Percentiles rank a stretch among this genome's conserved stretches.
Conservation (phyloP, 2,329 filamentous ascomycete genomes). For the Diaporthe aspalathi region DNA sequence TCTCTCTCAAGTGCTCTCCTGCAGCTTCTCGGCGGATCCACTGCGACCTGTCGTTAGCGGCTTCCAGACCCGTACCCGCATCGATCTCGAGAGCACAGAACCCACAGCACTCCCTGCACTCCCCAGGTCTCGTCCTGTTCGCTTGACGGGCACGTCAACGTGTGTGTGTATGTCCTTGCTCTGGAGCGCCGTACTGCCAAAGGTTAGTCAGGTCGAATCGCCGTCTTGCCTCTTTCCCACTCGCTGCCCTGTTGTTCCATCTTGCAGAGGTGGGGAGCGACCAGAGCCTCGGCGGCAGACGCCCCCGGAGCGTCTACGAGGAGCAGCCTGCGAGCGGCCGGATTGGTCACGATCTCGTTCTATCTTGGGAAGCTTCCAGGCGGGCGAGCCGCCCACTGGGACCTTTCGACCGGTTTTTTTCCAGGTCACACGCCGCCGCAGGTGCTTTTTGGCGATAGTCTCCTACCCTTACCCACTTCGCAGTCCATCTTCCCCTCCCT, state of each 20-base stretch:
- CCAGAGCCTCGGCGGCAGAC: not conserved
- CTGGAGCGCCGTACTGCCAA: constrained; percentile 6
- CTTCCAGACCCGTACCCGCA: constrained; percentile 28
- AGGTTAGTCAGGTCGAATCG: not conserved
- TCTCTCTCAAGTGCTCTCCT: constrained; percentile 7
- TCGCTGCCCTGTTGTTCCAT: not conserved
- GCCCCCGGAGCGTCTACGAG: not conserved
- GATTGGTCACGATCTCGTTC: constrained; percentile 24
- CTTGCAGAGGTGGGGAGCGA: constrained; percentile 18
- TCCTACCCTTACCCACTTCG: constrained; percentile 31
- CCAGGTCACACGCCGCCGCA: constrained; percentile 33
- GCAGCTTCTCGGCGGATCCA: constrained; percentile 27
- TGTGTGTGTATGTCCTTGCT: not conserved
- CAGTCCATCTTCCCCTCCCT: constrained; percentile 9
- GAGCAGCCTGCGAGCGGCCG: constrained; percentile 19
- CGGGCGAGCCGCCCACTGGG: constrained; percentile 27
- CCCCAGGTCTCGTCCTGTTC: constrained; percentile 16
- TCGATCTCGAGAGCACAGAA: constrained; percentile 17
- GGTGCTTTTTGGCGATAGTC: constrained; percentile 34
- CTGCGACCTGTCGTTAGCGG: constrained; percentile 33
- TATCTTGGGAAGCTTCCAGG: constrained; percentile 26
- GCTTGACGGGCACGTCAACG: not conserved
- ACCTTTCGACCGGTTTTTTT: constrained; percentile 21
- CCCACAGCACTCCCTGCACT: constrained; percentile 17
- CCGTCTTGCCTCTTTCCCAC: not conserved